Base-by-base conservation (phyloP, 192 early-diverging fungal species). In the Phycomyces blakesleeanus region DNA sequence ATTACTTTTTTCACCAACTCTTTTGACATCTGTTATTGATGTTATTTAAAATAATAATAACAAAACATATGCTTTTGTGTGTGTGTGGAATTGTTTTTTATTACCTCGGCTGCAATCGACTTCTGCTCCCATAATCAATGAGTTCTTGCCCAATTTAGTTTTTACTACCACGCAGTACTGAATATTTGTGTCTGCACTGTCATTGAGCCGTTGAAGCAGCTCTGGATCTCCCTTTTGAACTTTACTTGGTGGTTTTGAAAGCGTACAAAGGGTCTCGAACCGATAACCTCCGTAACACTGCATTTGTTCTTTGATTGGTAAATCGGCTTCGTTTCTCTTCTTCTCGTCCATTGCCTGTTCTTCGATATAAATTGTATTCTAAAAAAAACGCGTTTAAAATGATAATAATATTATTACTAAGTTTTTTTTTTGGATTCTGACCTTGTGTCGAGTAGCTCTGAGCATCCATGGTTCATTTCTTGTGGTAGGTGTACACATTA, bases 111-210 rank as follows among this genome's bases (percentile, higher is more conserved):
- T 69, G 74, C 96, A 98, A 69, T 98, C 94, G 21, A 98, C 89
- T 63, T 98, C 96, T 10, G 91, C 96, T 2, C 93, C 96, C 67
- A 95, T 85, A 18, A 98, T 77, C 7, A 96, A 58, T 29, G 77
- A 74, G 59, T 85, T 77, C 2, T 56, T 57, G 0, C 92, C 92
- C 1, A 98, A 70, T 54, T 75, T 81, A 3, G 93, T 93, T 56
- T 82, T 83, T 11, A 93, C 87, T 21, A 98, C 88, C 5, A 89
- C 84, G 68, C 94, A 95, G 75, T 90, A 98, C 77, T 98, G 95
- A 5, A 83, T 59, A 61, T 94, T 89, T 6, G 89, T 94, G 61
- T 97, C 86, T 12, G 91, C 91, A 15, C 78, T 71, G 42, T 68
- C 74, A 26, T 27, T 55, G 1, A 79, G 52, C 20, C 88, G 63